phyloP scores from a whole-genome alignment of 202 grass and related monocot species.

The Bolboschoenoplectus hybrid region DNA sequence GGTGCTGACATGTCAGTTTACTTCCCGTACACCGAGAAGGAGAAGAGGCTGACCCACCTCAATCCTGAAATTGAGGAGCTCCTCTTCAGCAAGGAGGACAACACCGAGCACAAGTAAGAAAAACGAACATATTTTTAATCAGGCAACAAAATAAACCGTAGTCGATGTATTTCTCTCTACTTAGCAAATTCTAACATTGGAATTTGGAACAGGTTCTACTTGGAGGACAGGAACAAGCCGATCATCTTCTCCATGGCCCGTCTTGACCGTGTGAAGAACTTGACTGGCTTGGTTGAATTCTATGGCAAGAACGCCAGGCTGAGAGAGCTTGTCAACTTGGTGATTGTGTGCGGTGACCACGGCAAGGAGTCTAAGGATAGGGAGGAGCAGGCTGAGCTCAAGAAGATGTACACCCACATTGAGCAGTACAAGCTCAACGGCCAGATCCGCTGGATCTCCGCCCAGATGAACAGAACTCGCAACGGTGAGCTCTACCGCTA shows the following conservation, averaged over 20 bases:
- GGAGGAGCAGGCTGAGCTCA: conserved; percentile 86
- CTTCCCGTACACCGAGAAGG: conserved; percentile 75
- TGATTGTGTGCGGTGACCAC: conserved; percentile 85
- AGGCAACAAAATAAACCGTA: background rate
- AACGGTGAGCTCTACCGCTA: conserved; percentile 84
- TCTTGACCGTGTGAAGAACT: conserved; percentile 88
- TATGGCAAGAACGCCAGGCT: conserved; percentile 75
- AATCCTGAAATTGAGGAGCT: conserved; percentile 90
- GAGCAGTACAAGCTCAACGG: conserved; percentile 84
- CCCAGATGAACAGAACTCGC: conserved; percentile 89
- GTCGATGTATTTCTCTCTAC: background rate
- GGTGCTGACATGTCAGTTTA: conserved; percentile 88
- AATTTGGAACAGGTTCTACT: conserved; percentile 55
- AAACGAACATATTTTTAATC: background rate
- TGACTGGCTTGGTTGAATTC: conserved; percentile 90
- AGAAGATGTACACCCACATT: conserved; percentile 83
- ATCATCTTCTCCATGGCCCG: conserved; percentile 97
- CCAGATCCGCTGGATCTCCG: conserved; percentile 93
- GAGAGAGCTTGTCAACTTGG: conserved; percentile 84
- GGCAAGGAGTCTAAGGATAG: conserved; percentile 92
- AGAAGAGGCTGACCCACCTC: conserved; percentile 81
- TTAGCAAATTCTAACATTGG: conserved; percentile 12
- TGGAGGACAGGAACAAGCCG: conserved; percentile 83
- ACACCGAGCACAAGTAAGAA: conserved; percentile 83
- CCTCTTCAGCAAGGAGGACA: conserved; percentile 73